Base-by-base conservation (phyloP, 192 early-diverging fungal species). In the Entomortierella chlamydospora region DNA sequence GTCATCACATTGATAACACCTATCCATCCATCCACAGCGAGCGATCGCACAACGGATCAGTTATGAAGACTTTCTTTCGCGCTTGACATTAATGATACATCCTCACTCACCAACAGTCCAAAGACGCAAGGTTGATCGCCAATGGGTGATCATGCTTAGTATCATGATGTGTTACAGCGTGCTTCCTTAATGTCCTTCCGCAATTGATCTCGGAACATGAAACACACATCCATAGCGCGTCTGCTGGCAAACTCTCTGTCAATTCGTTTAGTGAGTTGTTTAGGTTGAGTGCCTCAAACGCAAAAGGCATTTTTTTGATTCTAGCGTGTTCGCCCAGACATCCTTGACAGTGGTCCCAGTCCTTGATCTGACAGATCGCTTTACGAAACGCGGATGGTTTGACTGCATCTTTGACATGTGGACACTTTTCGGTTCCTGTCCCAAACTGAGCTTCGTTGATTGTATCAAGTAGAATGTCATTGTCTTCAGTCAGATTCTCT, bases 1-100 rank as follows among this genome's bases (percentile, higher is more conserved):
- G 0, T 71, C 50, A 47, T 82, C 64, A 37, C 81, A 82, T 22
- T 51, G 30, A 41, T 82, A 82, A 26, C 81, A 82, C 81, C 81
- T 82, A 45, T 41, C 0, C 26, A 45, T 41, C 0, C 26, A 39
- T 23, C 45, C n/a, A 30, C 1, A 47, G 12, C 12, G 25, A 61
- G 1, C 9, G 30, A 15, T 41, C 18, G 9, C 52, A 28, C 26
- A 23, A 9, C 25, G 4, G 23, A 15, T 54, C 18, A 54, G 25
- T 54, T 54, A 10, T 13, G 52, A 17, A 9, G 9, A 9, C 3
- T 11, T 54, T 25, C 25, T 15, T 54, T 6, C 15, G 2, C 1
- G 6, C 26, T 28, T 23, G 6, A 11, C 6, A 10, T 29, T 23
- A 54, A 1, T 37, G 22, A 37, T 18, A 8, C 30, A 2, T 34